Base-by-base conservation (phyloP, 2,329 filamentous ascomycete species). In the Metarhizium album region DNA sequence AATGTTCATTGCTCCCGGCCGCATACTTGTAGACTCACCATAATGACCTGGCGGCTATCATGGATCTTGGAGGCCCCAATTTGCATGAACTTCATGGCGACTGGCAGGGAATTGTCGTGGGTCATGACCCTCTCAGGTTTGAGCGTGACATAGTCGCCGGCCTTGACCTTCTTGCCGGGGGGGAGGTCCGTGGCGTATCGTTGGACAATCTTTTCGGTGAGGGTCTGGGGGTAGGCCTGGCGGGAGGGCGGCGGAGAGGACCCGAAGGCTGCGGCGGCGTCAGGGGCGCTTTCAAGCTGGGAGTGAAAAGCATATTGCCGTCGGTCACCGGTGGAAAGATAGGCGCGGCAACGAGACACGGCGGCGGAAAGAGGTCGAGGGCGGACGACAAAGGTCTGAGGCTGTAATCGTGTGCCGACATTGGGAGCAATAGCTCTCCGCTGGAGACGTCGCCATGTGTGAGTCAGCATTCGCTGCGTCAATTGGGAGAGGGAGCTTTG, bases 181-280 rank as follows among this genome's bases (percentile, higher is more conserved):
- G 86, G 69, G 1, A 95, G 77, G 9, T 83, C 87, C n/a, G 90
- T 75, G 0, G 88, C 78, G 67, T 95, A 84, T 16, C 76, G 71
- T 66, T 96, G 90, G 0, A 95, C 84, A 53, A 96, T 95, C 74
- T 95, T 95, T 67, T 96, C 90, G 2, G 87, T 93, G 48, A 95
- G 69, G 2, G 57, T 54, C 35, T 55, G 49, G 27, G 27, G 7
- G 4, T 4, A 9, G 27, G 27, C 27, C 27, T 6, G 27, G 27
- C 7, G 7, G 1, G 3, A 55, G 46, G 3, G 46, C 31, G 7
- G 27, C 27, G 7, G 27, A 29, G 7, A 9, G 27, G 27, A 29
- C 7, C 27, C 11, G 27, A 11, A 1, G 62, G 9, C 8, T 31
- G 13, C 2, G 37, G 13, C 2, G 37, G 80, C 71, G 4, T 69